Conservation (phyloP, 768 basidiomycete species). For the Mycena olivaceomarginata region DNA sequence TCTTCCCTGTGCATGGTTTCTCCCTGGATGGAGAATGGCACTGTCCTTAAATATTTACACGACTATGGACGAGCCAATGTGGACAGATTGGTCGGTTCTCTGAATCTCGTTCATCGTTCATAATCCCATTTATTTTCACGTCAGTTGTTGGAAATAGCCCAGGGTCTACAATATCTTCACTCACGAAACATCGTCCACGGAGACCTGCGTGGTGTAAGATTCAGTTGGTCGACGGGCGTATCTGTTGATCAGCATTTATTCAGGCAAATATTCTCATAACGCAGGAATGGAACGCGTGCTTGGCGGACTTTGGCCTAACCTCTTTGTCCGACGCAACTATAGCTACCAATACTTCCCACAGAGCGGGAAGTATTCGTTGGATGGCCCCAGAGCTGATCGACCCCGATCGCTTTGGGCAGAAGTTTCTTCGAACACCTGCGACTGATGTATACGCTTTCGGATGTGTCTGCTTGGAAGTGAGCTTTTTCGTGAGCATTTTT, state of each 20-base stretch:
- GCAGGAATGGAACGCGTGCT: constrained; percentile 53
- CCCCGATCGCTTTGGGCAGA: constrained; percentile 50
- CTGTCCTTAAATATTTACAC: constrained; percentile 47
- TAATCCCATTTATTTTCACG: constrained; percentile 22
- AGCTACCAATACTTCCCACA: constrained; percentile 44
- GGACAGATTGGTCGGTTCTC: constrained; percentile 39
- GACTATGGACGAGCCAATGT: constrained; percentile 44
- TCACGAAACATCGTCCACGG: constrained; percentile 46
- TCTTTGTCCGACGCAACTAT: constrained; percentile 53
- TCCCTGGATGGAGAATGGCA: constrained; percentile 55
- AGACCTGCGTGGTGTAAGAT: constrained; percentile 45
- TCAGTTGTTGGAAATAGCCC: constrained; percentile 47
- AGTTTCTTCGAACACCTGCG: constrained; percentile 49
- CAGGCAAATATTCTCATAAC: constrained; percentile 58
- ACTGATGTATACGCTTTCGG: constrained; percentile 59
- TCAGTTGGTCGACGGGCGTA: not conserved
- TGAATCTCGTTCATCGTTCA: not conserved
- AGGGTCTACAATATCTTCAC: constrained; percentile 50
- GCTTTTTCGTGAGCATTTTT: not conserved
- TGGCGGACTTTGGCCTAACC: constrained; percentile 59
- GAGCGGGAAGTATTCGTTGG: constrained; percentile 47
- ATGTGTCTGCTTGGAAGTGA: constrained; percentile 58
- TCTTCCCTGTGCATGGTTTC: constrained; percentile 52
- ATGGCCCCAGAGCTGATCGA: constrained; percentile 56
- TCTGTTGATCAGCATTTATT: not conserved